Percentiles rank a stretch among this genome's conserved stretches.
Conservation (phyloP, 495 filamentous ascomycete genomes). For the Penicillium longicatenatum region DNA sequence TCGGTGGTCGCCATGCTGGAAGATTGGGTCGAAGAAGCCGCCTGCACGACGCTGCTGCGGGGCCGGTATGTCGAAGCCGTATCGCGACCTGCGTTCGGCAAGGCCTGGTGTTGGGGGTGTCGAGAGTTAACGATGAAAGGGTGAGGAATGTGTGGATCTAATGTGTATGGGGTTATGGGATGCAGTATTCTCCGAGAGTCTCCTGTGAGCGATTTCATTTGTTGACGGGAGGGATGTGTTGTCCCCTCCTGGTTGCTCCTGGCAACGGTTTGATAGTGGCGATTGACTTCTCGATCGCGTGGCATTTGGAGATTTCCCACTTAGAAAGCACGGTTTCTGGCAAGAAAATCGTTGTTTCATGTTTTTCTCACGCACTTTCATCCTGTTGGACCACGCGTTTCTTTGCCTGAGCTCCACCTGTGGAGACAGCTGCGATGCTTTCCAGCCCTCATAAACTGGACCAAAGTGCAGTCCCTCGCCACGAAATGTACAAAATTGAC, state of each 20-base stretch:
- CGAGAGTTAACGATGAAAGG: conserved; percentile 24
- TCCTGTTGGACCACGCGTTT: background rate
- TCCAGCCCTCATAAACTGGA: too few relatives aligned
- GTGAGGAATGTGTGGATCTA: conserved; percentile 34
- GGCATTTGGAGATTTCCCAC: conserved; percentile 4
- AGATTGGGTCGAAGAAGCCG: conserved; percentile 13
- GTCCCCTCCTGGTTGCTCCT: conserved; percentile 38
- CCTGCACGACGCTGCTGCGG: conserved; percentile 20
- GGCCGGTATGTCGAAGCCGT: conserved; percentile 25
- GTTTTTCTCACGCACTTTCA: background rate
- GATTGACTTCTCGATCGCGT: conserved; percentile 3
- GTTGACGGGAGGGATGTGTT: conserved; percentile 38
- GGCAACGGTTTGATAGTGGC: conserved; percentile 33
- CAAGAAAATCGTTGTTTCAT: too few relatives aligned
- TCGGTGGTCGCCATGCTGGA: conserved; percentile 54
- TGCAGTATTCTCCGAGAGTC: conserved; percentile 36
- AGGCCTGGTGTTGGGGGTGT: conserved; percentile 20
- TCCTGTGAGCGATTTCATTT: conserved; percentile 34
- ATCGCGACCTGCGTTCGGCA: conserved; percentile 26
- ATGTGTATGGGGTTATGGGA: conserved; percentile 29
- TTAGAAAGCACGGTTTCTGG: background rate
- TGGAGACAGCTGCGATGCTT: background rate
- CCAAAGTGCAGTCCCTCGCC: too few relatives aligned
- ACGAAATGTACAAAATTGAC: too few relatives aligned
- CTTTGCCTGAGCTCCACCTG: background rate